Evolutionary conservation across 1,139 yeast species (phyloP), one percentile per base, ranked within the genome.

Genomic region (Lodderomyces beijingensis): DNA sequence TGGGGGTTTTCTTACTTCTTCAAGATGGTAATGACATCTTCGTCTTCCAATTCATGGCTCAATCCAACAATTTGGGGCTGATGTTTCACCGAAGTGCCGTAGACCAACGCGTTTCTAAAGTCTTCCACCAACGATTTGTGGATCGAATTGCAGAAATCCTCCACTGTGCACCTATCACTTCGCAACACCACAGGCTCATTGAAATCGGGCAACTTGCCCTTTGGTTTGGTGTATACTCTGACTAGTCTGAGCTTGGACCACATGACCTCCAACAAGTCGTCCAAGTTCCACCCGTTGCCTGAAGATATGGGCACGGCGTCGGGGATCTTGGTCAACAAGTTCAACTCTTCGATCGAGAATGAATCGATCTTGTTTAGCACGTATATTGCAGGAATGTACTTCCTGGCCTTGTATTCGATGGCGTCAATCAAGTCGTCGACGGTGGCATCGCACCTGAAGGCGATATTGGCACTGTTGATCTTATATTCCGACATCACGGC

Each of bases 1-100:
- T n/a, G n/a, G n/a, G 10, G 21, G 9, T 19, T 12, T 3, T 4
- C 8, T 33, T 55, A 68, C 51, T 84, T 87, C 67, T 88, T 89
- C 63, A 89, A 73, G 49, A 91, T 87, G 19, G 98, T 89, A 35
- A 91, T 94, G 21, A 93, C 98, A 62, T 91, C 99, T 62, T 91
- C 98, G 59, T 91, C 99, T 59, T 81, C 83, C 46, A 91, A 67
- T 7, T 56, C 67, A 62, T 93, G 98, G 32, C 71, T 60, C 46
- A 91, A 70, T 27, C 98, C 98, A 29, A 89, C 97, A 46, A 79
- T 77, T 62, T 91, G 98, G n/a, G 97, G 97, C 60, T 89, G 96
- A 59, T 91, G 98, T 65, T 91, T 91, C 34, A 89, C 97, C 51
- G 94, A 82, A 13, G 86, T 74, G 27, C 97, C 97, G 53, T 70